These are phyloP conservation scores for Neurospora sp. DNA, from an alignment of 495 filamentous ascomycete species.

Conservation along the genomic window DNA sequence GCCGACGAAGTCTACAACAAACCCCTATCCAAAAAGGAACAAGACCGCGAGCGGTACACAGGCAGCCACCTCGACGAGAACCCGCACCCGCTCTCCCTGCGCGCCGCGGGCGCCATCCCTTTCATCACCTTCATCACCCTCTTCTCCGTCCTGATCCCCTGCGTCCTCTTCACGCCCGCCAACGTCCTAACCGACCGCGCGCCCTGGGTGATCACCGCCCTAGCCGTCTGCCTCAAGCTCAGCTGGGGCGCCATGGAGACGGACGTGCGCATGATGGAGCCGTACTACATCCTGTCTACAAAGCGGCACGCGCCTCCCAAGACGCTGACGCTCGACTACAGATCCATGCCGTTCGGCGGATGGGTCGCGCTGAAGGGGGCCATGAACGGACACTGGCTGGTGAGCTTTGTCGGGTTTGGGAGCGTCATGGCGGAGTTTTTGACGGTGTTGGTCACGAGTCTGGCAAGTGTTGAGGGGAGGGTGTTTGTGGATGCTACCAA, in stretches of 20 bases:
- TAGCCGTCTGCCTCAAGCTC: slow-evolving; percentile 57
- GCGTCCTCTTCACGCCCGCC: slow-evolving; percentile 47
- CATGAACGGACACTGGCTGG: slow-evolving; percentile 52
- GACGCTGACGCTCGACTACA: slow-evolving; percentile 62
- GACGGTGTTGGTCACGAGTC: slow-evolving; percentile 54
- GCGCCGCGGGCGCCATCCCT: slow-evolving; percentile 44
- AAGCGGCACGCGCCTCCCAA: slow-evolving; percentile 50
- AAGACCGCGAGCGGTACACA: slow-evolving; percentile 24
- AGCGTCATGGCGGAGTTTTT: slow-evolving; percentile 55
- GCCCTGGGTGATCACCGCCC: slow-evolving; percentile 52
- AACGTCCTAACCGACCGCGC: slow-evolving; percentile 46
- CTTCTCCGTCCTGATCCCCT: slow-evolving; percentile 42
- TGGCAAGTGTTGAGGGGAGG: slow-evolving; percentile 47
- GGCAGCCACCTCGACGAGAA: slow-evolving; percentile 38
- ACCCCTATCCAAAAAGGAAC: slow-evolving; percentile 17
- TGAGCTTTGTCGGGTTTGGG: slow-evolving; percentile 51
- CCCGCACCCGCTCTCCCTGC: slow-evolving; percentile 62
- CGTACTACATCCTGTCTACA: slow-evolving; percentile 55
- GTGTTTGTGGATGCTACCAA: slow-evolving; percentile 32
- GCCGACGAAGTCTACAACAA: slow-evolving; percentile 24
- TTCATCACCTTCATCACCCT: slow-evolving; percentile 41
- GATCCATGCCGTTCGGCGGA: slow-evolving; percentile 52
- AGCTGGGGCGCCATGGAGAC: slow-evolving; percentile 61
- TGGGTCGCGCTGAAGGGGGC: slow-evolving; percentile 49
- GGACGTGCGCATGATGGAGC: slow-evolving; percentile 63